Percentiles rank a stretch among this genome's conserved stretches.
These are phyloP conservation scores for Pichia sp. DNA, from an alignment of 1,139 yeast genomes.

Conservation along the genomic window DNA sequence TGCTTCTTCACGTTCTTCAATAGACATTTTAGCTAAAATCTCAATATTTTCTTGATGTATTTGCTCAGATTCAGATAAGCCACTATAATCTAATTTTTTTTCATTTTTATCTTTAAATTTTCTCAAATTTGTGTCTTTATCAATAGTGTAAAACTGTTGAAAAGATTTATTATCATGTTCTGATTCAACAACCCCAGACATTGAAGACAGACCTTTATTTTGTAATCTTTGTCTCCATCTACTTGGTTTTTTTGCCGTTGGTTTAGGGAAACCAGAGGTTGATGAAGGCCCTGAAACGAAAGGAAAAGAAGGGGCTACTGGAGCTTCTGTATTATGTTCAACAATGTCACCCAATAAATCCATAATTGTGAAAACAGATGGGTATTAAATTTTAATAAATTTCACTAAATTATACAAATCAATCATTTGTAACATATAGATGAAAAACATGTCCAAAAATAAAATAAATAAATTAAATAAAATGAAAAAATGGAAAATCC, in stretches of 20 bases:
- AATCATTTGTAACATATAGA: no score
- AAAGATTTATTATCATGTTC: conserved; percentile 13
- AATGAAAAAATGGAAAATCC: no score
- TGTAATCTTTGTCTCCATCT: conserved; percentile 22
- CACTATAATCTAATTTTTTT: conserved; percentile 16
- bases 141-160: conserved; percentile 13
- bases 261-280: conserved; percentile 3
- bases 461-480: no score
- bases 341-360: conserved; percentile 72
- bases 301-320: conserved; percentile 4
- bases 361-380: no score
- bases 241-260: conserved; percentile 29
- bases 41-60: conserved; percentile 75
- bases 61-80: conserved; percentile 54
- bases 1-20: conserved; percentile 59
- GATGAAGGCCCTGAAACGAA: background rate
- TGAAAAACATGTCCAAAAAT: no score
- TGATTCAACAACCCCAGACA: conserved; percentile 21
- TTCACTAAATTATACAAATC: no score
- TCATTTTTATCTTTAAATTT: conserved; percentile 13
- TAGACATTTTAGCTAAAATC: conserved; percentile 55
- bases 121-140: conserved; percentile 19
- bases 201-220: conserved; percentile 29
- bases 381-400: no score
- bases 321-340: conserved; percentile 43